phyloP scores from a whole-genome alignment of 495 filamentous ascomycete genomes.

The Amphirosellinia nigrospora region DNA sequence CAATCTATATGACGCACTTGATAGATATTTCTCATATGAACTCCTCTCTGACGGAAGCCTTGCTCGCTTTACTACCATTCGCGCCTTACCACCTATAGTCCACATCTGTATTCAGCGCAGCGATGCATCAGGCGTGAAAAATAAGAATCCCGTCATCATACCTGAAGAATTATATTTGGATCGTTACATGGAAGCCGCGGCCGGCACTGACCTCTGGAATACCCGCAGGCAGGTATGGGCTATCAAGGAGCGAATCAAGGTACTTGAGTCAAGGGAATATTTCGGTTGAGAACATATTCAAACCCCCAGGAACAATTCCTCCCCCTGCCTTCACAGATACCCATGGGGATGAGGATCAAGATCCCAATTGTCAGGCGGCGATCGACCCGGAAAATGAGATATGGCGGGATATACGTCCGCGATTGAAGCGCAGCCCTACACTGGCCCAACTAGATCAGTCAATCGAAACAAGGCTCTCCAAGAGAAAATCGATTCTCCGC shows the following conservation, averaged over 20 bases:
- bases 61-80: conserved; percentile 77
- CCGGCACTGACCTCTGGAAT: conserved; percentile 61
- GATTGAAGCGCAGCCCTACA: conserved; percentile 1
- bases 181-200: conserved; percentile 77
- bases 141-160: conserved; percentile 76
- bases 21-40: conserved; percentile 81
- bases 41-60: conserved; percentile 66
- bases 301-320: background rate
- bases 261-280: conserved; percentile 52
- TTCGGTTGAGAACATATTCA: conserved; percentile 10
- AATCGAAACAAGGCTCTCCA: background rate
- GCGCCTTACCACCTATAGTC: conserved; percentile 77
- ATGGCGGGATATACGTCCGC: conserved; percentile 16
- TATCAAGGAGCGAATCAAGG: conserved; percentile 68
- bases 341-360: background rate
- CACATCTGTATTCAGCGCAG: conserved; percentile 89
- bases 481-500: conserved; percentile 2
- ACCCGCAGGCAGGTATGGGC: conserved; percentile 75
- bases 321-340: conserved; percentile 4
- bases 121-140: conserved; percentile 69
- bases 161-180: conserved; percentile 84
- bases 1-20: conserved; percentile 82
- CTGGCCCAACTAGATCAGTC: background rate
- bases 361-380: background rate
- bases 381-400: conserved; percentile 20